Evolutionary conservation across 352 stramenopile species (phyloP).

Genomic region (Pseudoperonospora humuli): DNA sequence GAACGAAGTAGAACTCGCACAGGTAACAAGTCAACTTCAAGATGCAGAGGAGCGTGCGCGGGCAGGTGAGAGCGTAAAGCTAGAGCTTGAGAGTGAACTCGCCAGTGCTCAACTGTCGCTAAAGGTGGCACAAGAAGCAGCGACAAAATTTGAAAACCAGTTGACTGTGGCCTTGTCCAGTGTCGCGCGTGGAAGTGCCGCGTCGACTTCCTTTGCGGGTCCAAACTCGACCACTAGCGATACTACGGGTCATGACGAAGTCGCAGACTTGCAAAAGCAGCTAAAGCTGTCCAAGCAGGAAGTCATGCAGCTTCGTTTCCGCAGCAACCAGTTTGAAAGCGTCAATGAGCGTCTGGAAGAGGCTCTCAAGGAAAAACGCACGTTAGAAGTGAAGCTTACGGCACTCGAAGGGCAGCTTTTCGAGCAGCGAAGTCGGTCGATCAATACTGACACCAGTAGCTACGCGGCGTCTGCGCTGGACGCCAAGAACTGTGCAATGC

Average conservation of each 20-base stretch:
- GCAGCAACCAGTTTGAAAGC: slow-evolving; percentile 70
- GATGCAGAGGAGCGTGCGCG: slow-evolving; percentile 14
- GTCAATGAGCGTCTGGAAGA: slow-evolving; percentile 62
- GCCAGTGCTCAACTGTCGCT: slow-evolving; percentile 20
- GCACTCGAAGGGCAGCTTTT: slow-evolving; percentile 70
- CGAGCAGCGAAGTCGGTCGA: slow-evolving; percentile 60
- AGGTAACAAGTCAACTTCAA: slow-evolving; percentile 21
- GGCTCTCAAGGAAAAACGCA: slow-evolving; percentile 70
- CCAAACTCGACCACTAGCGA: slow-evolving; percentile 17
- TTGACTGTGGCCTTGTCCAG: slow-evolving; percentile 21
- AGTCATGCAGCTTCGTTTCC: slow-evolving; percentile 78
- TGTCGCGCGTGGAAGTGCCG: slow-evolving; percentile 3
- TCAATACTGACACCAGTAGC: slow-evolving; percentile 41
- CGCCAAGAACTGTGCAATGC: slow-evolving; percentile 25
- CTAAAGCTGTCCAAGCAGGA: slow-evolving; percentile 72
- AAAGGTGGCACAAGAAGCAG: slow-evolving; percentile 23
- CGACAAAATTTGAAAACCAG: slow-evolving; percentile 37
- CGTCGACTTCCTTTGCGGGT: slow-evolving; percentile 24
- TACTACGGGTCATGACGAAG: slow-evolving; percentile 27
- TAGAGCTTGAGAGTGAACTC: slow-evolving; percentile 18
- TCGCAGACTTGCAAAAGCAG: slow-evolving; percentile 62
- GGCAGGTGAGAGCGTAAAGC: slow-evolving; percentile 3
- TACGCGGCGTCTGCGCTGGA: slow-evolving; percentile 28
- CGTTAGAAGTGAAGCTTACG: slow-evolving; percentile 72
- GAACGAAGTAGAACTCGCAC: slow-evolving; percentile 12